Evolutionary conservation across 108 stramenopile species (phyloP), one percentile per base, ranked within the genome.

Genomic region (Discostella stelligeroides): DNA sequence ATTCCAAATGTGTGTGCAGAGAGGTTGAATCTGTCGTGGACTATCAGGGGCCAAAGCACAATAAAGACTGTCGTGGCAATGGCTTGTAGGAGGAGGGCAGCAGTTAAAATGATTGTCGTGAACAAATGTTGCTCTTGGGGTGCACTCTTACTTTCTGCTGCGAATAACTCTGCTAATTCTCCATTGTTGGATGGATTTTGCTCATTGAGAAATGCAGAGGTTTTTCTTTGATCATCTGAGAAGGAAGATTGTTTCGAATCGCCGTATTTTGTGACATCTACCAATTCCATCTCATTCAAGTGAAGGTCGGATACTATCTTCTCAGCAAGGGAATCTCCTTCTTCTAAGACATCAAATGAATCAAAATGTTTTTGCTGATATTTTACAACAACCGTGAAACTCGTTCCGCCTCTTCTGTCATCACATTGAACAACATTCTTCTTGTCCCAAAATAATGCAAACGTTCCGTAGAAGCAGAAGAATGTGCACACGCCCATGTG

Each of bases 391-490:
- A 3, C 42, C 7, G 61, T 11, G 8, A 62, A 3, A 45, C 14
- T 17, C 11, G 13, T 29, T 2, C 24, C 11, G 7, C 20, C 46
- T 4, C 42, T 21, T 1, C 24, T 12, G 29, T 24, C 24, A 28
- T 17, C 17, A 6, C 29, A 41, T 48, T 49, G 7, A 9, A 29
- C 13, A 39, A 73, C 51, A 50, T 73, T 73, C 30, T 73, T 49
- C 40, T 56, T 65, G 65, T 73, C 72, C 63, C 56, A 60, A 64
- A 65, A 73, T 38, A 73, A 38, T n/a, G 64, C 63, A 12, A 66
- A 54, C 23, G 64, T 65, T 0, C 75, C 75, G 47, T 76, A 76
- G 25, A 76, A 64, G 34, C 75, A 76, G 30, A 76, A 76, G 45
- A 66, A 48, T 2, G 69, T 72, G 37, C 75, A 76, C 15, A 71